phyloP scores from a whole-genome alignment of 345 rosid species.

The Salix viminalis region DNA sequence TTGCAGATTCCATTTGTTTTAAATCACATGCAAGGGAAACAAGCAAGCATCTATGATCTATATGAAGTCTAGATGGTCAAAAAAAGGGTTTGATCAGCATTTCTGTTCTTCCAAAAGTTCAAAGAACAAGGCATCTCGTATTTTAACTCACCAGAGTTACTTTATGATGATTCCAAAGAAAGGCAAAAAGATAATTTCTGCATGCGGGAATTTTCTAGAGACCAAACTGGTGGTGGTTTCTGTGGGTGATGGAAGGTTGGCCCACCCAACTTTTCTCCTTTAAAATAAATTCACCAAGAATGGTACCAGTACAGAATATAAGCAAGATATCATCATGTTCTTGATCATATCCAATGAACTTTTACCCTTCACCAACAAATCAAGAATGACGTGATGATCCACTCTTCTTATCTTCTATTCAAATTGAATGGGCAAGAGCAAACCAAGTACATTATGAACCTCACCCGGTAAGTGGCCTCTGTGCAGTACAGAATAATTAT shows the following conservation, averaged over 20 bases:
- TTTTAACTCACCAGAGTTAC: background rate
- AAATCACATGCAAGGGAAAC: conserved; percentile 4
- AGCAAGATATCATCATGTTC: conserved; percentile 7
- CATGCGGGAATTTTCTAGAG: conserved; percentile 3
- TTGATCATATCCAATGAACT: background rate
- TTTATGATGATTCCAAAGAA: conserved; percentile 23
- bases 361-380: background rate
- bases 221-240: conserved; percentile 14
- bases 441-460: background rate
- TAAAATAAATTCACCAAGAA: conserved; percentile 2
- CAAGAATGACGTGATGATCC: conserved; percentile 9
- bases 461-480: background rate
- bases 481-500: background rate
- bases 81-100: conserved; percentile 4
- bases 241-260: conserved; percentile 9
- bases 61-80: conserved; percentile 14
- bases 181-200: background rate
- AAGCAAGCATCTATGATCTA: conserved; percentile 7
- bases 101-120: background rate
- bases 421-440: background rate
- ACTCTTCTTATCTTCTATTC: background rate
- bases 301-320: conserved; percentile 8
- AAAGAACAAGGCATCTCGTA: conserved; percentile 13
- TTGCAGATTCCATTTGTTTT: conserved; percentile 5
- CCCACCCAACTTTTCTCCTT: conserved; percentile 3